Evolutionary conservation across 2,329 filamentous ascomycete species (phyloP).

Genomic region (Aureobasidium subglaciale): DNA sequence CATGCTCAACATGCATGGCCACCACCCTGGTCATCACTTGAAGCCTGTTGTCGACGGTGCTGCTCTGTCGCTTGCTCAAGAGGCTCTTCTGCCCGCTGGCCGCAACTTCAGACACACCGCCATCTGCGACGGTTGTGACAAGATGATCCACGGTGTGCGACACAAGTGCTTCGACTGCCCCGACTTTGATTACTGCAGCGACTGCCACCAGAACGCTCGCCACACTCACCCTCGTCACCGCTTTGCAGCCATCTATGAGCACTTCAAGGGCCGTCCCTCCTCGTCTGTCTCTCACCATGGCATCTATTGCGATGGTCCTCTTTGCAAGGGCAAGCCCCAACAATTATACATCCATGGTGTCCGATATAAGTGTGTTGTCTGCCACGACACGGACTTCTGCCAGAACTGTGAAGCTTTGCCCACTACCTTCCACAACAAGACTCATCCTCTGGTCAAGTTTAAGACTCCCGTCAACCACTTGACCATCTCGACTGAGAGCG

Average conservation of each 20-base stretch:
- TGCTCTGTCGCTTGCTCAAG: constrained; percentile 53
- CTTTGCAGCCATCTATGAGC: constrained; percentile 78
- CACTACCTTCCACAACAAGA: constrained; percentile 78
- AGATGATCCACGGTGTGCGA: constrained; percentile 77
- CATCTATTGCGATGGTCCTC: constrained; percentile 89
- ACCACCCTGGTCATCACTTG: constrained; percentile 84
- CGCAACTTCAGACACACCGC: constrained; percentile 78
- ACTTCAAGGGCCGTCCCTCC: constrained; percentile 39
- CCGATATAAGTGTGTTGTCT: constrained; percentile 96
- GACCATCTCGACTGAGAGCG: constrained; percentile 75
- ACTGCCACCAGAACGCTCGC: constrained; percentile 61
- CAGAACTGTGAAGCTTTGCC: constrained; percentile 87
- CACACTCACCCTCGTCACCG: constrained; percentile 74
- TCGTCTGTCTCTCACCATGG: constrained; percentile 61
- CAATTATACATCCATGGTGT: constrained; percentile 66
- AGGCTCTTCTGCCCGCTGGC: constrained; percentile 66
- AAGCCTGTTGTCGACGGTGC: constrained; percentile 58
- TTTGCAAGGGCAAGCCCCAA: constrained; percentile 59
- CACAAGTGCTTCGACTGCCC: constrained; percentile 97
- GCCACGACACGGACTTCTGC: constrained; percentile 92
- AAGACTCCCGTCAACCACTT: constrained; percentile 86
- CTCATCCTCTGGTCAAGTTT: constrained; percentile 96
- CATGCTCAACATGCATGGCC: constrained; percentile 68
- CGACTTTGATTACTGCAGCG: constrained; percentile 90
- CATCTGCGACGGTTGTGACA: constrained; percentile 90